Conservation (phyloP, 2,329 filamentous ascomycete species). For the Colletotrichum noveboracense region DNA sequence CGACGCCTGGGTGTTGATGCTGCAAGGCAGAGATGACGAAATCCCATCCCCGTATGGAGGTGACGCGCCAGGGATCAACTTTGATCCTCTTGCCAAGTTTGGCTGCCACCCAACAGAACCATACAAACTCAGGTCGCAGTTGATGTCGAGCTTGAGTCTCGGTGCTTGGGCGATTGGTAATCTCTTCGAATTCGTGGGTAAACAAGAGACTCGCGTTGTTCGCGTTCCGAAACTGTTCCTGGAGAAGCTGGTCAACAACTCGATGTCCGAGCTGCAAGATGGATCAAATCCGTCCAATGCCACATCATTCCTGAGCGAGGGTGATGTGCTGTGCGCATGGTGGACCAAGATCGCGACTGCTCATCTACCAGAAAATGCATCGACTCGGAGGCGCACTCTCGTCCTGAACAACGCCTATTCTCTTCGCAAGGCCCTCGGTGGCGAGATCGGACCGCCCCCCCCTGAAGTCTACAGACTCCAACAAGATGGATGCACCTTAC, state of each 20-base stretch:
- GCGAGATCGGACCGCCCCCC: not conserved
- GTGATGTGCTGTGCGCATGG: not conserved
- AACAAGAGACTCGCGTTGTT: not conserved
- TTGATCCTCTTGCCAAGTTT: not conserved
- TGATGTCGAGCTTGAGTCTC: not conserved
- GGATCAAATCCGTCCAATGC: accelerated
- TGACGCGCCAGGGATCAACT: not conserved
- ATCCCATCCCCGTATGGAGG: not conserved
- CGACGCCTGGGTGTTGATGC: not conserved
- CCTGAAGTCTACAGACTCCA: not conserved
- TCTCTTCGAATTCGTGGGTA: not conserved
- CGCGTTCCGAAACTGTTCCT: not conserved
- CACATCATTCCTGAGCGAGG: not conserved
- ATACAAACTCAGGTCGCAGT: not conserved
- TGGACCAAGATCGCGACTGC: not conserved
- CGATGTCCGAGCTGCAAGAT: not conserved
- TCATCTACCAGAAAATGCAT: not conserved
- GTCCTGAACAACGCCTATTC: not conserved
- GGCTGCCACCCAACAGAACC: not conserved
- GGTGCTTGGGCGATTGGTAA: not conserved
- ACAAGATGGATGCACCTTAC: not conserved
- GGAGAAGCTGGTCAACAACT: not conserved
- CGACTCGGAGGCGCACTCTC: not conserved
- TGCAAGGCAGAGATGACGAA: not conserved
- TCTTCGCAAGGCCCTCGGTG: not conserved